phyloP scores from a whole-genome alignment of 2,329 filamentous ascomycete species.

The Rugonectria rugulosa region DNA sequence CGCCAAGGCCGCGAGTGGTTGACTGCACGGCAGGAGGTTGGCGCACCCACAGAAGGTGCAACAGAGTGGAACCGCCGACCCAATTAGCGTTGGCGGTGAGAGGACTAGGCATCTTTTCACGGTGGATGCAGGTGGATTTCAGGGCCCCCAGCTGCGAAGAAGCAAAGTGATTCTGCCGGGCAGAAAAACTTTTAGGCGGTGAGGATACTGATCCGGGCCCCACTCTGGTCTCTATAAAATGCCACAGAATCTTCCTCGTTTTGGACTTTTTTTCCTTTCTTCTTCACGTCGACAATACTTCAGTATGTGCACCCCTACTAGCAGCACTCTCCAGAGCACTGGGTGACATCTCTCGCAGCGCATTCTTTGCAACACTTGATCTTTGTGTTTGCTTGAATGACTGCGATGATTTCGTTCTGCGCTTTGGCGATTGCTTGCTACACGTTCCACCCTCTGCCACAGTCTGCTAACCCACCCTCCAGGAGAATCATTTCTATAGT shows the following conservation, averaged over 20 bases:
- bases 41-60: slow-evolving; percentile 8
- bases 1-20: slow-evolving; percentile 2
- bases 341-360: background rate
- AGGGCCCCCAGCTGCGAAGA: background rate
- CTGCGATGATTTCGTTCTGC: background rate
- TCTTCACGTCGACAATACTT: slow-evolving; percentile 70
- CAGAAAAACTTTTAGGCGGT: slow-evolving; percentile 47
- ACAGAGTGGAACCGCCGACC: background rate
- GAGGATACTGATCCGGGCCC: slow-evolving; percentile 29
- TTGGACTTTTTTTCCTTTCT: slow-evolving; percentile 56
- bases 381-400: background rate
- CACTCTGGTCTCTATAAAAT: slow-evolving; percentile 51
- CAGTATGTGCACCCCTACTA: slow-evolving; percentile 53
- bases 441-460: slow-evolving; percentile 26
- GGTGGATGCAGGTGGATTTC: background rate
- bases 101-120: background rate
- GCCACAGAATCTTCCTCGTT: slow-evolving; percentile 34
- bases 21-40: slow-evolving; percentile 1
- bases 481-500: slow-evolving; percentile 98
- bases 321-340: slow-evolving; percentile 21
- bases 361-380: background rate
- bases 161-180: slow-evolving; percentile 31
- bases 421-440: slow-evolving; percentile 11
- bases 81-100: slow-evolving; percentile 2
- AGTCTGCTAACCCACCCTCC: slow-evolving; percentile 15